Evolutionary conservation across 164 flowering plant genomes (phyloP), one percentile per base, ranked within the genome.

Genomic region (Umbilicus rupestris): DNA sequence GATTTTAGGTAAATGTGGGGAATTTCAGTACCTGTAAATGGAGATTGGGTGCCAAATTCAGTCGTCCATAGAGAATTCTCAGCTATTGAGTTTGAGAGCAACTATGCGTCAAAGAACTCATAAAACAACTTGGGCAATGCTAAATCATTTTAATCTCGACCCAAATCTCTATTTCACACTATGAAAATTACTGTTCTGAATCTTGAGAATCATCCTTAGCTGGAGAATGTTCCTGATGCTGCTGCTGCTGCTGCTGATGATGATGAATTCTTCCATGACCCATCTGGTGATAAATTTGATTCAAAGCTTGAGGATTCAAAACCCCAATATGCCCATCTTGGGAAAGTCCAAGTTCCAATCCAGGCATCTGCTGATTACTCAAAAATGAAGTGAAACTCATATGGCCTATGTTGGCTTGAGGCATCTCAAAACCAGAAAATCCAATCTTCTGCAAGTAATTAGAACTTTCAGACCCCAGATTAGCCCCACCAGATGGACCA

Each of bases 161-260:
- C 62, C 73, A 24, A 65, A 47, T 7, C 50, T 20, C 64, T 49
- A 42, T 49, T 33, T 39, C 17, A 45, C 58, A 45, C 39, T 0
- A 33, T 1, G 16, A 33, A 4, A 30, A 46, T 72, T 76, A 82
- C 71, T 83, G 83, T 63, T 85, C 86, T 59, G 93, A 87, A 10
- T 78, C 91, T 75, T 86, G 87, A 71, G 96, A 86, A 79, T 90
- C 84, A 79, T 90, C 97, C 69, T 90, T 83, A 14, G 78, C 39
- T 73, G 84, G 64, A 66, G 80, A 72, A 6, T 71, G 76, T 57
- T 75, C 80, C 49, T 74, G 83, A 17, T 80, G 81, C 20, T 81
- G 84, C 8, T 78, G 78, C 26, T 77, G 79, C 0, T 77, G 71
- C 35, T 73, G 77, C 1, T 79, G 80, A 3, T 66, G 63, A 26